phyloP scores from a whole-genome alignment of 2,329 filamentous ascomycete species.

The Colletotrichum magnum region DNA sequence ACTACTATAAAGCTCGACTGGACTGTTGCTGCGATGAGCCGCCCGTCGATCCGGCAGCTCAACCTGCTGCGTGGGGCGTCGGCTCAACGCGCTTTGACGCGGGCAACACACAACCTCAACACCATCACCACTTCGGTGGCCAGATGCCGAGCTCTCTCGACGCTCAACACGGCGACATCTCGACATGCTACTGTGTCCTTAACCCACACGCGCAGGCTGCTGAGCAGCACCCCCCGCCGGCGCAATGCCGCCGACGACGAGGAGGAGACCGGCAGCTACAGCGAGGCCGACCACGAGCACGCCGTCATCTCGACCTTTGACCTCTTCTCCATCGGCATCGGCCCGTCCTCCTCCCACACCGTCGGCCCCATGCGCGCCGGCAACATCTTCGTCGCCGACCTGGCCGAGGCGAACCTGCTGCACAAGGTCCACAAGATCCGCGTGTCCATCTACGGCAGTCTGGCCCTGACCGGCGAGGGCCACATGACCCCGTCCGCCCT shows the following conservation, averaged over 20 bases:
- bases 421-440: slow-evolving; percentile 62
- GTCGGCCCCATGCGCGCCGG: slow-evolving; percentile 67
- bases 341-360: slow-evolving; percentile 65
- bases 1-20: neutral
- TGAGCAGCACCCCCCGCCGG: slow-evolving; percentile 30
- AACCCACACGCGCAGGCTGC: slow-evolving; percentile 2
- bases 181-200: neutral
- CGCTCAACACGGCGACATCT: slow-evolving; percentile 5
- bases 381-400: slow-evolving; percentile 64
- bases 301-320: slow-evolving; percentile 67
- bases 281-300: slow-evolving; percentile 64
- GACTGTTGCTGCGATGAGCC: slow-evolving; percentile 31
- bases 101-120: slow-evolving; percentile 2
- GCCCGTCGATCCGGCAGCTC: slow-evolving; percentile 34
- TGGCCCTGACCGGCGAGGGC: slow-evolving; percentile 65
- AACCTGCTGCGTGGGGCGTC: slow-evolving; percentile 36
- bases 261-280: slow-evolving; percentile 57
- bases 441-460: slow-evolving; percentile 64
- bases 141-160: slow-evolving; percentile 9
- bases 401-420: slow-evolving; percentile 61
- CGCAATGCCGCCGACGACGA: slow-evolving; percentile 47
- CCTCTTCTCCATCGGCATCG: slow-evolving; percentile 66
- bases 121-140: neutral
- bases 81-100: slow-evolving; percentile 38
- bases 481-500: slow-evolving; percentile 67